These are phyloP conservation scores for Aspergillus fischeri DNA, from an alignment of 2,329 filamentous ascomycete species.

Conservation along the genomic window DNA sequence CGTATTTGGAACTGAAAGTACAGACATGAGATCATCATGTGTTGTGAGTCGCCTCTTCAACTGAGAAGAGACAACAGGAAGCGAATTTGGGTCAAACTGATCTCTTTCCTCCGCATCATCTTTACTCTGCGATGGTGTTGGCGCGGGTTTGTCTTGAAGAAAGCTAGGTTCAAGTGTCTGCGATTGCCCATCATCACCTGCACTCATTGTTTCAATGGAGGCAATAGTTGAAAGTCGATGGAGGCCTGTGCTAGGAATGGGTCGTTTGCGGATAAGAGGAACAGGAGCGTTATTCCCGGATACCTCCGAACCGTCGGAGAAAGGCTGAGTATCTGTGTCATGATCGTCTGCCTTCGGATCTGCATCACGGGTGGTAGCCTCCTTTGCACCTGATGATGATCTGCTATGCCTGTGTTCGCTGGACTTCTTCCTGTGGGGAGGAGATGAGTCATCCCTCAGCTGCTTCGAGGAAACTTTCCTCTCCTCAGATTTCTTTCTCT, in stretches of 20 bases:
- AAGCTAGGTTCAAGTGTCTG: constrained; percentile 13
- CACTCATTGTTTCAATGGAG: constrained; percentile 52
- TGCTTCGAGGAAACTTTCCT: constrained; percentile 7
- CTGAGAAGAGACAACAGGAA: constrained; percentile 43
- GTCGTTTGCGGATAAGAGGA: constrained; percentile 40
- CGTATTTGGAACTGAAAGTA: constrained; percentile 65
- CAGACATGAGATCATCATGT: constrained; percentile 90
- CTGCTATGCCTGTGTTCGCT: constrained; percentile 10
- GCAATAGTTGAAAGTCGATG: constrained; percentile 56
- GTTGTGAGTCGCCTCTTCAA: constrained; percentile 77
- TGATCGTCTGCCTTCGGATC: constrained; percentile 25
- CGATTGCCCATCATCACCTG: constrained; percentile 19
- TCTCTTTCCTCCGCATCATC: constrained; percentile 42
- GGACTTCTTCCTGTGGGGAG: constrained; percentile 11
- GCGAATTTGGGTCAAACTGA: constrained; percentile 42
- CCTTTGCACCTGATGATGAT: constrained; percentile 12
- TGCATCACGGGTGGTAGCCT: constrained; percentile 10
- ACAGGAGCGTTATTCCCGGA: constrained; percentile 36
- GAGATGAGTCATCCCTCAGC: constrained; percentile 5
- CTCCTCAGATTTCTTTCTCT: constrained; percentile 12
- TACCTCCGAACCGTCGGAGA: constrained; percentile 37
- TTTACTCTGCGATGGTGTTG: constrained; percentile 12
- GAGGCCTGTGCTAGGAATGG: constrained; percentile 51
- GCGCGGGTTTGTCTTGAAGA: constrained; percentile 21
- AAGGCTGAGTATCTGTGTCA: constrained; percentile 23